These are phyloP conservation scores for Trametes cingulata DNA, from an alignment of 768 basidiomycete genomes.

Conservation along the genomic window DNA sequence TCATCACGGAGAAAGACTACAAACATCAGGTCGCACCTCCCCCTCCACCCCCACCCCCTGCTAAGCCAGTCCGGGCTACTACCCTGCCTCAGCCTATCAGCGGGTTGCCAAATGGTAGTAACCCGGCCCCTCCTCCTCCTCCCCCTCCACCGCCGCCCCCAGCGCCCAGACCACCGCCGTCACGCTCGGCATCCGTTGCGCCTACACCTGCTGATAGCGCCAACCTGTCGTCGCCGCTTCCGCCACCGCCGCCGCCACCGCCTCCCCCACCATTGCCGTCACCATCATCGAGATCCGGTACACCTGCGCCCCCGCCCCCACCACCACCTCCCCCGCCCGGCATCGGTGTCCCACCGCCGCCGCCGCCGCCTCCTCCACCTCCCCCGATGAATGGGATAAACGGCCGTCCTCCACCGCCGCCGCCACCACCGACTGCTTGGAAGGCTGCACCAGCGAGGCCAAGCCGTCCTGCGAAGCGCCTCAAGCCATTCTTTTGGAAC, in stretches of 20 bases:
- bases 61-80: constrained; percentile 36
- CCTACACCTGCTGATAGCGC: not conserved
- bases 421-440: constrained; percentile 35
- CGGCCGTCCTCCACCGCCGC: constrained; percentile 41
- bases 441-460: constrained; percentile 23
- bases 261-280: constrained; percentile 21
- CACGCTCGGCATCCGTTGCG: not conserved
- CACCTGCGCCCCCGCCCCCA: constrained; percentile 40
- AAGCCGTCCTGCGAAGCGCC: constrained; percentile 51
- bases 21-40: constrained; percentile 67
- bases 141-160: constrained; percentile 3
- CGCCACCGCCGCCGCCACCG: constrained; percentile 31
- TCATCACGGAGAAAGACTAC: constrained; percentile 67
- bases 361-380: constrained; percentile 25
- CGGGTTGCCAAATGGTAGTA: constrained; percentile 5
- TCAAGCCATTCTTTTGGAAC: constrained; percentile 92
- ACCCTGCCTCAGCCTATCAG: constrained; percentile 6
- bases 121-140: not conserved
- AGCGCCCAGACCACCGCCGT: not conserved
- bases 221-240: constrained; percentile 34
- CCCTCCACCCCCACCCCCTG: constrained; percentile 56
- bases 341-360: constrained; percentile 21
- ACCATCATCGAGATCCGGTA: constrained; percentile 20
- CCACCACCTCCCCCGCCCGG: constrained; percentile 23
- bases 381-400: constrained; percentile 22